Conservation (phyloP, 148 eudicot genomes). For the Polygonum maritimum region DNA sequence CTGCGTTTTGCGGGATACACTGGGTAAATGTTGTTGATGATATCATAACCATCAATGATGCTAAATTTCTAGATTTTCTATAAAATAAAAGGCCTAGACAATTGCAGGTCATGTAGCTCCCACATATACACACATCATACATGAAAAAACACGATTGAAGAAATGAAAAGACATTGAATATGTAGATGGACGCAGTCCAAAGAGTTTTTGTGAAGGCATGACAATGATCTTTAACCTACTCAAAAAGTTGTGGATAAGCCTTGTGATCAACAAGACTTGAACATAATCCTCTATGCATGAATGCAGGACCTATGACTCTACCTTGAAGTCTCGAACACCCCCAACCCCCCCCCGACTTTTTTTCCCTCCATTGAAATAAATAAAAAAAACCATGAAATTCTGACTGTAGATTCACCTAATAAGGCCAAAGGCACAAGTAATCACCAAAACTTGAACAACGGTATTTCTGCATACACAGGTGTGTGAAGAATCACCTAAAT, state of each 20-base stretch:
- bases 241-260: background rate
- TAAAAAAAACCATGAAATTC: background rate
- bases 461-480: background rate
- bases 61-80: background rate
- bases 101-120: background rate
- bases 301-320: background rate
- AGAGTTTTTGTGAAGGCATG: slow-evolving; percentile 9
- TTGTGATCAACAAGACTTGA: slow-evolving; percentile 1
- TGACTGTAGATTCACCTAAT: background rate
- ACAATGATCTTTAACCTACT: slow-evolving; percentile 5
- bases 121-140: background rate
- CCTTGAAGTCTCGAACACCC: too few species aligned
- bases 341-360: background rate
- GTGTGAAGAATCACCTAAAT: background rate
- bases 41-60: too few species aligned
- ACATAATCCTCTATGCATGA: background rate
- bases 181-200: slow-evolving; percentile 5
- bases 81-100: background rate
- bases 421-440: background rate
- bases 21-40: too few species aligned
- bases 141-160: background rate
- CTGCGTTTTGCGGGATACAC: too few species aligned
- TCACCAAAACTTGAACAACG: background rate
- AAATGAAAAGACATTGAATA: background rate
- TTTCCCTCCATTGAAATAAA: background rate